Conservation (phyloP, 73 alveolate species). For the Uronychia binucleata region DNA sequence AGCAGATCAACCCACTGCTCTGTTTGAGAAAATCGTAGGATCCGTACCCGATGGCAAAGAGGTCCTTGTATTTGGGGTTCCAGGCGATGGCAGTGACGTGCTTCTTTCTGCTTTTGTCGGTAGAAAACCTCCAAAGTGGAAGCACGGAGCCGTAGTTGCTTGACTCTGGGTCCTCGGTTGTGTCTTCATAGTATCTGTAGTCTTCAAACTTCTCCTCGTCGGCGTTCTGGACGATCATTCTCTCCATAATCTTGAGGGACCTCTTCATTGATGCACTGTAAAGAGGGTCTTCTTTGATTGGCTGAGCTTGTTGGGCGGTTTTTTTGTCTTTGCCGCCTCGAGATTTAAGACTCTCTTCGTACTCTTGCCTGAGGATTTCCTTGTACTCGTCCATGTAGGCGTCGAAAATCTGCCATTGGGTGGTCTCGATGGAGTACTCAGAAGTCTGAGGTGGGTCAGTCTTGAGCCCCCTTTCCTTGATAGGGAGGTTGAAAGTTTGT, state of each 20-base stretch:
- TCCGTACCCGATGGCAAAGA: slow-evolving; percentile 99
- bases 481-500: slow-evolving; percentile 80
- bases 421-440: slow-evolving; percentile 82
- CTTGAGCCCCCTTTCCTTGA: slow-evolving; percentile 88
- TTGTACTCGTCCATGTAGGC: slow-evolving; percentile 95
- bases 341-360: slow-evolving; percentile 75
- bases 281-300: slow-evolving; percentile 83
- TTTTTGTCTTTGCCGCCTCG: slow-evolving; percentile 75
- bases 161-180: slow-evolving; percentile 56
- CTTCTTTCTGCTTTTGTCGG: slow-evolving; percentile 97
- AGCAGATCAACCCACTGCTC: slow-evolving; percentile 97
- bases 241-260: slow-evolving; percentile 95
- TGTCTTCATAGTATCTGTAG: slow-evolving; percentile 87
- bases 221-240: slow-evolving; percentile 97
- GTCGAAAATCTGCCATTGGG: slow-evolving; percentile 99
- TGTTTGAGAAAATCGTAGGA: slow-evolving; percentile 95
- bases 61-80: slow-evolving; percentile 99
- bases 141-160: slow-evolving; percentile 70
- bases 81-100: slow-evolving; percentile 98
- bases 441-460: slow-evolving; percentile 94
- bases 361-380: slow-evolving; percentile 60
- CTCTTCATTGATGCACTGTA: slow-evolving; percentile 93
- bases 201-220: slow-evolving; percentile 96
- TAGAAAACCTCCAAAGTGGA: slow-evolving; percentile 97
- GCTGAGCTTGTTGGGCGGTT: slow-evolving; percentile 75